Evolutionary conservation across 2,329 filamentous ascomycete species (phyloP), one percentile per base, ranked within the genome.

Genomic region (Xylariaceae sp.): DNA sequence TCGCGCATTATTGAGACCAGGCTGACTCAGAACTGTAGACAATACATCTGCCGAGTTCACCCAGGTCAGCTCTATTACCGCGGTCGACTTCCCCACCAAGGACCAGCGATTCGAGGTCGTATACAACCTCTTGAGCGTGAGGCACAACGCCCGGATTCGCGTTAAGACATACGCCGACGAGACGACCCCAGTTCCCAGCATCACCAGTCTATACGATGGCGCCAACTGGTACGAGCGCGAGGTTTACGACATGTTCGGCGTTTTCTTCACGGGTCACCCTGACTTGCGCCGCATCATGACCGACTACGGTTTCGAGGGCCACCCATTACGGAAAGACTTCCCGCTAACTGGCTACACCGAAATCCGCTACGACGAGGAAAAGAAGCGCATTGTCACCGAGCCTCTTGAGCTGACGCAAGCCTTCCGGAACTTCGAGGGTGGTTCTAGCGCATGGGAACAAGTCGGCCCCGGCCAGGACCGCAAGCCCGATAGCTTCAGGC

Each of bases 91-190:
- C 76, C 94, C 94, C 36, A 96, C 92, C 60, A 87, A 91, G 70
- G 88, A 95, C 72, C 86, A 96, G 75, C 89, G 94, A 57, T 99
- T 99, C 74, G 94, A 99, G 77, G 81, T 99, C 58, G 92, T 99
- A 63, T 99, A 99, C 82, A 96, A 99, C 76, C 75, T 99, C 62
- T 86, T 99, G 59, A 95, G 89, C 63, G 88, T 99, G 66, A 88
- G 94, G 63, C 91, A 97, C 79, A 99, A 99, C 77, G 88, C 92
- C 50, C 88, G 94, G 63, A 94, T 99, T 73, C 85, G 94, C 57
- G 91, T 99, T 70, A 99, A 99, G 85, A 99, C 94, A 45, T 99
- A 99, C 71, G 92, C 92, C 66, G 92, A 99, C 69, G 94, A 99
- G 77, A 89, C 90, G 7, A 89, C 89, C 4, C 92, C 94, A 1